Base-by-base conservation (phyloP, 1,284 basidiomycete genomes). In the Puccinia triticina region DNA sequence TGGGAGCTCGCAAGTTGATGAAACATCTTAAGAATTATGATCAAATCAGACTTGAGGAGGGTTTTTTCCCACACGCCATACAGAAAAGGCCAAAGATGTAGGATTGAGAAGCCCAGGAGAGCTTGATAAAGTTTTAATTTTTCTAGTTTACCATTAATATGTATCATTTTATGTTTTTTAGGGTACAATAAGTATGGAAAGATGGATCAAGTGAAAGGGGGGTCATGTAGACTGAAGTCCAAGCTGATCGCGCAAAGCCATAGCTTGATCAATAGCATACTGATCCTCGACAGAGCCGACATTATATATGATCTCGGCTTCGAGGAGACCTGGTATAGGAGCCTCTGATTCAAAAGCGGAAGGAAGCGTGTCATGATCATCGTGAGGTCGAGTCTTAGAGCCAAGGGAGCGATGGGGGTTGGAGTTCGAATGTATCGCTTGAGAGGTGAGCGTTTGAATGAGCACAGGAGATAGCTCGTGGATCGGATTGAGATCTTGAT, bases 231-330 rank as follows among this genome's bases (percentile, higher is more conserved):
- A 34, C 50, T 55, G 8, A 29, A 73, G 50, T 11, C 21, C 64
- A 21, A 80, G 53, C 23, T 73, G 67, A 57, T 80, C 69, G 14
- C 78, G 48, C 40, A 80, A 61, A 34, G 48, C 59, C 69, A 80
- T 72, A 53, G 78, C 78, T n/a, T 37, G 26, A 64, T 80, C 78
- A 4, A 80, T 72, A 29, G 78, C 78, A 43, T 29, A 46, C 53
- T 57, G 66, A 46, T 80, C 78, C 59, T 80, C 78, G 34, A 69
- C 32, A 29, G 67, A 72, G 32, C 37, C 78, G 14, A 72, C 67
- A 73, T 80, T 64, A 64, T 80, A 80, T 21, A 80, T 69, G 26
- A 80, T 57, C 23, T 61, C 69, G 37, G 78, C 48, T 11, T 64
- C 67, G 48, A 53, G 57, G 37, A 57, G 67, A 50, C 57, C 53